These are phyloP conservation scores for Trichoderma aggressivum DNA, from an alignment of 2,329 filamentous ascomycete genomes.

Conservation along the genomic window DNA sequence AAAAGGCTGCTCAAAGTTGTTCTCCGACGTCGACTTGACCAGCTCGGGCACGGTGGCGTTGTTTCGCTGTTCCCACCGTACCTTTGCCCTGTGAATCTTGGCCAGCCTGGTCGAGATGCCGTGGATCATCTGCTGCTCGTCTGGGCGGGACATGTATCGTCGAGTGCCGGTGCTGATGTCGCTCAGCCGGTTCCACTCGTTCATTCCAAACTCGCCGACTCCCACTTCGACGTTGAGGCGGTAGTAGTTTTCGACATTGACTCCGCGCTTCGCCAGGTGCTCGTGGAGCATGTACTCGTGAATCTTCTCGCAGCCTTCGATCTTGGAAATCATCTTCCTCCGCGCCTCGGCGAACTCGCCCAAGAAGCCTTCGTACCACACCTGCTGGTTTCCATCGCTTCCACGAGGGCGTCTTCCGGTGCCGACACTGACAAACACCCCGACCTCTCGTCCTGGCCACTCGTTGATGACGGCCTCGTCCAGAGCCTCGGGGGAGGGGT, in stretches of 20 bases:
- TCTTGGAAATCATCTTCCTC: slow-evolving; percentile 79
- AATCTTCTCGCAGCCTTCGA: slow-evolving; percentile 89
- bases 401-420: slow-evolving; percentile 74
- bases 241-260: slow-evolving; percentile 88
- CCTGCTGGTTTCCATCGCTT: slow-evolving; percentile 65
- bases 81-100: slow-evolving; percentile 75
- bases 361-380: slow-evolving; percentile 93
- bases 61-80: slow-evolving; percentile 58
- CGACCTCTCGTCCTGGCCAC: slow-evolving; percentile 90
- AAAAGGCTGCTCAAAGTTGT: slow-evolving; percentile 43
- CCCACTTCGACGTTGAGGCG: slow-evolving; percentile 96
- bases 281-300: slow-evolving; percentile 83
- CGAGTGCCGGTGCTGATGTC: slow-evolving; percentile 93
- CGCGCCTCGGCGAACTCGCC: slow-evolving; percentile 91
- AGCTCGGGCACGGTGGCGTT: slow-evolving; percentile 42
- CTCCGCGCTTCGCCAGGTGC: slow-evolving; percentile 70
- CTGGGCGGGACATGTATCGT: slow-evolving; percentile 70
- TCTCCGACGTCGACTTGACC: slow-evolving; percentile 40
- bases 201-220: slow-evolving; percentile 97
- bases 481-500: slow-evolving; percentile 78
- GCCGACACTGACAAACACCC: slow-evolving; percentile 90
- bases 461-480: slow-evolving; percentile 91
- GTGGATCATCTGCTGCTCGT: slow-evolving; percentile 73
- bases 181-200: slow-evolving; percentile 90
- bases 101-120: slow-evolving; percentile 76